Evolutionary conservation across 768 basidiomycete species (phyloP).

Genomic region (Leucocoprinus birnbaumii): DNA sequence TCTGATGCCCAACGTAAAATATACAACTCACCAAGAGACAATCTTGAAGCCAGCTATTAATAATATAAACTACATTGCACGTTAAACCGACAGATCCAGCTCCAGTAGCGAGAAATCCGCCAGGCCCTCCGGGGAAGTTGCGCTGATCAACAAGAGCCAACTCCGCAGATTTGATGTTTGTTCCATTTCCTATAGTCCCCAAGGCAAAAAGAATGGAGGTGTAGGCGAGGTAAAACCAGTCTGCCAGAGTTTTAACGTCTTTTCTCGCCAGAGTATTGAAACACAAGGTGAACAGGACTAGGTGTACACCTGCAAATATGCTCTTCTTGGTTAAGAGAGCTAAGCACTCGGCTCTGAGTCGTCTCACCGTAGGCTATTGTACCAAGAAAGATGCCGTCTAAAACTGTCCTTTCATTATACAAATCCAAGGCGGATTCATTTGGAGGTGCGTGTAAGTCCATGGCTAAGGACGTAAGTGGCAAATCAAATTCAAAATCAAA

Average conservation of each 20-base stretch:
- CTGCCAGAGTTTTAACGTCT: neutral
- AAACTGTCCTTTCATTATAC: constrained; percentile 17
- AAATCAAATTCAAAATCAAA: too few species aligned
- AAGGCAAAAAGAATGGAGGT: constrained; percentile 17
- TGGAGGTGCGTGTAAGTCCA: constrained; percentile 4
- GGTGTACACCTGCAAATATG: constrained; percentile 13
- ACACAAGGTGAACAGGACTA: constrained; percentile 14
- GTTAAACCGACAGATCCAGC: constrained; percentile 13
- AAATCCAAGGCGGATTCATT: constrained; percentile 13
- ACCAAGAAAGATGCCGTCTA: constrained; percentile 18
- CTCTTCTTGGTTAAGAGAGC: neutral
- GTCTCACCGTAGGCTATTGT: constrained; percentile 20
- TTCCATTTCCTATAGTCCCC: constrained; percentile 17
- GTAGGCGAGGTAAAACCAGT: constrained; percentile 14
- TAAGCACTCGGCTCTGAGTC: neutral
- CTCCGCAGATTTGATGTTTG: constrained; percentile 17
- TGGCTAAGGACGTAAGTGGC: too few species aligned
- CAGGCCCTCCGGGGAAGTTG: constrained; percentile 17
- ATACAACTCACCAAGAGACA: constrained; percentile 14
- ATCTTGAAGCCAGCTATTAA: constrained; percentile 18
- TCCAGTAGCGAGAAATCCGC: constrained; percentile 10
- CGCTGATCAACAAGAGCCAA: constrained; percentile 18
- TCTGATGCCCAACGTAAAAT: too few species aligned
- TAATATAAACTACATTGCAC: constrained; percentile 14
- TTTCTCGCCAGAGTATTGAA: constrained; percentile 3